phyloP scores from a whole-genome alignment of 176 grass and related monocot genomes.

The Phoenix roebelenii region DNA sequence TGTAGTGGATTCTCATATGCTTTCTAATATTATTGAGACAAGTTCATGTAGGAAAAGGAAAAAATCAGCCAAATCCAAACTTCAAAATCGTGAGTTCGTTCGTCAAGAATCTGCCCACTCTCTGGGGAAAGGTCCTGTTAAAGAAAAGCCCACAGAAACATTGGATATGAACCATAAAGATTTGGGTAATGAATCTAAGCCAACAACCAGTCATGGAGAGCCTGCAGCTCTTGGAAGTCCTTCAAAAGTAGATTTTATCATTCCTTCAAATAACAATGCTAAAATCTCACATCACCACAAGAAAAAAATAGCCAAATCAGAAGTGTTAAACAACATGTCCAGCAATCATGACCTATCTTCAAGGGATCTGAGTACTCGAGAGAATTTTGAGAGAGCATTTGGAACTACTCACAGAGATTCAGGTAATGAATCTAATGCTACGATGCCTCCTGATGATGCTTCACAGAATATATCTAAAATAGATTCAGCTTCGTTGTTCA shows the following conservation, averaged over 20 bases:
- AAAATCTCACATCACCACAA: neutral
- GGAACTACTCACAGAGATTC: neutral
- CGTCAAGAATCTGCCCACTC: neutral
- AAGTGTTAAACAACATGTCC: neutral
- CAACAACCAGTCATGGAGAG: neutral
- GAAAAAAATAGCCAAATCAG: slow-evolving; percentile 1
- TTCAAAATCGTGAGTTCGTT: slow-evolving; percentile 21
- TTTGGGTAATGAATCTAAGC: slow-evolving; percentile 3
- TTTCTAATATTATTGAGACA: slow-evolving; percentile 9
- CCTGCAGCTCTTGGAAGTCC: neutral
- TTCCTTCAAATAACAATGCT: neutral
- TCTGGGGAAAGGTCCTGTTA: neutral
- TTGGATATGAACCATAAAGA: neutral
- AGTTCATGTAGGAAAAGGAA: slow-evolving; percentile 23
- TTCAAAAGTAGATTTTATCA: neutral
- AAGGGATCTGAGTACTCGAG: too few species aligned
- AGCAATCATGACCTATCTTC: neutral
- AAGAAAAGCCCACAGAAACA: neutral
- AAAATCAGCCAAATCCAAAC: slow-evolving; percentile 28
- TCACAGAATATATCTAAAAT: neutral
- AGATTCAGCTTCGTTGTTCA: too few species aligned
- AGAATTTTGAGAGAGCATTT: neutral
- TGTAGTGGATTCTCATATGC: slow-evolving; percentile 5
- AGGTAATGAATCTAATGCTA: neutral
- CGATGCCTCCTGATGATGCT: neutral